Conservation (phyloP, 1,284 basidiomycete species). For the Phellinidium pouzarii region DNA sequence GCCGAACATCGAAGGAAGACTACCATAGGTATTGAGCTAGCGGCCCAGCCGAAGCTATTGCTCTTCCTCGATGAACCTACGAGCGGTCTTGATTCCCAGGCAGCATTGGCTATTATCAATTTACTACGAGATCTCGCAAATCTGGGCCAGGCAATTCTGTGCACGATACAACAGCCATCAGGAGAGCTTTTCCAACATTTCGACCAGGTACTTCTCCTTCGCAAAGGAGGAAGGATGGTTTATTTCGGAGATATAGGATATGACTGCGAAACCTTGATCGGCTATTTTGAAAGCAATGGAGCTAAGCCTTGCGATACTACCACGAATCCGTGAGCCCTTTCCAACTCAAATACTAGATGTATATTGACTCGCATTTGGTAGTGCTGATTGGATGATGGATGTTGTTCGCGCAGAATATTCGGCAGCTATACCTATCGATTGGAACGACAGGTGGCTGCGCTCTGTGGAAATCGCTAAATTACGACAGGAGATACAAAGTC, state of each 20-base stretch:
- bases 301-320: constrained; percentile 33
- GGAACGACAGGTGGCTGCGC: constrained; percentile 39
- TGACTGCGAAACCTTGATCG: constrained; percentile 47
- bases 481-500: constrained; percentile 33
- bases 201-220: constrained; percentile 49
- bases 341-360: not conserved
- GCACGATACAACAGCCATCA: constrained; percentile 70
- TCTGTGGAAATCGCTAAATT: constrained; percentile 32
- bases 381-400: constrained; percentile 40
- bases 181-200: constrained; percentile 69
- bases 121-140: constrained; percentile 79
- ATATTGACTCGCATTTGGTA: constrained; percentile 9
- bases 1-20: constrained; percentile 75
- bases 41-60: constrained; percentile 63
- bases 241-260: constrained; percentile 73
- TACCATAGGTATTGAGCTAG: constrained; percentile 78
- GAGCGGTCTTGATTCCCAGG: constrained; percentile 83
- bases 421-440: constrained; percentile 37
- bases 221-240: constrained; percentile 66
- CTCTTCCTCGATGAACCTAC: constrained; percentile 82
- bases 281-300: constrained; percentile 67
- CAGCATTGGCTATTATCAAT: constrained; percentile 78
- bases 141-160: constrained; percentile 72
- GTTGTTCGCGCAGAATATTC: constrained; percentile 38
- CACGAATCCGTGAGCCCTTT: constrained; percentile 35